Conservation (phyloP, 2,329 filamentous ascomycete genomes). For the Paracoccidioides lutzii region DNA sequence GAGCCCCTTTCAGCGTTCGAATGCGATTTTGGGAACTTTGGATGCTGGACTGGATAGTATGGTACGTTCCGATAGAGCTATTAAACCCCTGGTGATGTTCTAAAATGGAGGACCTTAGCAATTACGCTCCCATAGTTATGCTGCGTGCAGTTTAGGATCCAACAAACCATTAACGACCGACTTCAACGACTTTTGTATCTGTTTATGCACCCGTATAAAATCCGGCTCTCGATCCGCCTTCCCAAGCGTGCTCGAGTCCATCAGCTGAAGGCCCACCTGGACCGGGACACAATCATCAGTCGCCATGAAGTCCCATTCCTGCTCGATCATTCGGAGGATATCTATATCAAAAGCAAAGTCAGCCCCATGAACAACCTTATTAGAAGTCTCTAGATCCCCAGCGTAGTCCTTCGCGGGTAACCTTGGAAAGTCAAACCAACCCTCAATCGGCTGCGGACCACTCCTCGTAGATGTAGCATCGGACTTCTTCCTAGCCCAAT, state of each 20-base stretch:
- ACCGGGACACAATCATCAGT: constrained; percentile 80
- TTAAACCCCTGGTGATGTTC: constrained; percentile 99
- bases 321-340: constrained; percentile 68
- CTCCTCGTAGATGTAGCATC: constrained; percentile 5
- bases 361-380: not conserved
- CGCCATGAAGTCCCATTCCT: constrained; percentile 87
- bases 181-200: constrained; percentile 86
- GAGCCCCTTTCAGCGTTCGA: constrained; percentile 66
- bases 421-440: constrained; percentile 11
- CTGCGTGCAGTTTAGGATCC: not conserved
- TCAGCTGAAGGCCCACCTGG: constrained; percentile 84
- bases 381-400: not conserved
- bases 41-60: constrained; percentile 94
- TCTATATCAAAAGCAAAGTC: constrained; percentile 23
- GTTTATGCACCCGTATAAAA: constrained; percentile 71
- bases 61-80: constrained; percentile 95
- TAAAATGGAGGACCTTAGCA: constrained; percentile 12
- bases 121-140: not conserved
- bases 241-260: constrained; percentile 87
- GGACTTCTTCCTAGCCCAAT: constrained; percentile 13
- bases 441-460: constrained; percentile 27
- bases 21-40: constrained; percentile 78
- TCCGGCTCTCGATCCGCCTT: constrained; percentile 76
- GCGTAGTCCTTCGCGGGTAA: not conserved
- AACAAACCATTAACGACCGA: constrained; percentile 68